Evolutionary conservation across 140 eudicot species (phyloP).

Genomic region (Flaveria floridana): DNA sequence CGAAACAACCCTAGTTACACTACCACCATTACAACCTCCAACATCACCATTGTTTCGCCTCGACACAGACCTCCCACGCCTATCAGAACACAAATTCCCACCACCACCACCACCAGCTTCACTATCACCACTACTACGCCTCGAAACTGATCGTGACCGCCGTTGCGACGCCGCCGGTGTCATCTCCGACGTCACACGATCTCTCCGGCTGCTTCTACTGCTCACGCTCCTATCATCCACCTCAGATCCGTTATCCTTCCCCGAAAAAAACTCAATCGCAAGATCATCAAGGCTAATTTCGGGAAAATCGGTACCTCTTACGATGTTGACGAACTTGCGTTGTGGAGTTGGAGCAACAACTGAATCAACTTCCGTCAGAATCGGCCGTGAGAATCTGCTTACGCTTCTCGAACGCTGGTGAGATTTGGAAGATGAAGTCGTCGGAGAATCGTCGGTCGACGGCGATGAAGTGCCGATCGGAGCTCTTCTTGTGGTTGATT

Average conservation of each 20-base stretch:
- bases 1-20: slow-evolving; percentile 28
- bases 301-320: slow-evolving; percentile 62
- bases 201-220: slow-evolving; percentile 40
- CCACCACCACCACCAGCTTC: neutral
- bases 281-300: slow-evolving; percentile 92
- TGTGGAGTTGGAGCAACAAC: slow-evolving; percentile 46
- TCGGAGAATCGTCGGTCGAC: slow-evolving; percentile 41
- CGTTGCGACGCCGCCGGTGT: slow-evolving; percentile 39
- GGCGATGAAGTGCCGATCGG: slow-evolving; percentile 46
- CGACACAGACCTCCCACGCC: slow-evolving; percentile 85
- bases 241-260: slow-evolving; percentile 32
- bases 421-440: slow-evolving; percentile 32
- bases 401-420: slow-evolving; percentile 72
- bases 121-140: slow-evolving; percentile 33
- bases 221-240: slow-evolving; percentile 36
- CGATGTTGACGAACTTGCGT: slow-evolving; percentile 81
- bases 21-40: slow-evolving; percentile 21
- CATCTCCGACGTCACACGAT: slow-evolving; percentile 37
- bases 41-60: slow-evolving; percentile 41
- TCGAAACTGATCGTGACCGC: slow-evolving; percentile 75
- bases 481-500: slow-evolving; percentile 72
- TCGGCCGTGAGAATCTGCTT: slow-evolving; percentile 59
- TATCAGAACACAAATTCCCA: slow-evolving; percentile 21
- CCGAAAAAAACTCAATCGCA: slow-evolving; percentile 71
- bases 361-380: slow-evolving; percentile 36